phyloP scores from a whole-genome alignment of 306 rosid genomes.

The Medicago truncatula region DNA sequence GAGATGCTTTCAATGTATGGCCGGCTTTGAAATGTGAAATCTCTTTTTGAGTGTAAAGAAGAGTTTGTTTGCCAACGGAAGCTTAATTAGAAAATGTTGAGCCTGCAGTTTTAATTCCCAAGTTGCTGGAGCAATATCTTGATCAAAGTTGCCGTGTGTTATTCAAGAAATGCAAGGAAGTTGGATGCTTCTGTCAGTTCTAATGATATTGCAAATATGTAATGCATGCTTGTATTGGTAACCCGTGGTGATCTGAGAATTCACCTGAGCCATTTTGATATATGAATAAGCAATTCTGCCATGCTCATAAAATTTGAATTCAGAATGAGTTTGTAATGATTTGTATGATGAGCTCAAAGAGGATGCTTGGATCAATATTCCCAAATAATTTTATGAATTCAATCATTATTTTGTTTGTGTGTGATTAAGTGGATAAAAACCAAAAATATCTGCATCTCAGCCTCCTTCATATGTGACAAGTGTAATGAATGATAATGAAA shows the following conservation, averaged over 20 bases:
- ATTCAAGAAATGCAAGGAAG: slow-evolving; percentile 23
- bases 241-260: background rate
- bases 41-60: slow-evolving; percentile 30
- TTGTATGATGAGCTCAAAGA: slow-evolving; percentile 4
- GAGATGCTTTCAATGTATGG: slow-evolving; percentile 71
- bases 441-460: background rate
- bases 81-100: slow-evolving; percentile 22
- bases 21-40: slow-evolving; percentile 60
- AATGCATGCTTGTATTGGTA: slow-evolving; percentile 7
- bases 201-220: background rate
- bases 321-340: background rate
- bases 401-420: background rate
- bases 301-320: background rate
- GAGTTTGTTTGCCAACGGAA: slow-evolving; percentile 22
- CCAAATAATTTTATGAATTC: slow-evolving; percentile 9
- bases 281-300: background rate
- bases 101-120: background rate
- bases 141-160: slow-evolving; percentile 21
- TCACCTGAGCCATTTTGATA: slow-evolving; percentile 10
- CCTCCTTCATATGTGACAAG: background rate
- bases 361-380: slow-evolving; percentile 1
- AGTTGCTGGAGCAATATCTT: slow-evolving; percentile 21
- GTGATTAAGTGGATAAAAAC: background rate
- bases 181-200: slow-evolving; percentile 27
- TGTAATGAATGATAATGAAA: background rate